Base-by-base conservation (phyloP, 495 filamentous ascomycete species). In the Aspergillus heteromorphus region DNA sequence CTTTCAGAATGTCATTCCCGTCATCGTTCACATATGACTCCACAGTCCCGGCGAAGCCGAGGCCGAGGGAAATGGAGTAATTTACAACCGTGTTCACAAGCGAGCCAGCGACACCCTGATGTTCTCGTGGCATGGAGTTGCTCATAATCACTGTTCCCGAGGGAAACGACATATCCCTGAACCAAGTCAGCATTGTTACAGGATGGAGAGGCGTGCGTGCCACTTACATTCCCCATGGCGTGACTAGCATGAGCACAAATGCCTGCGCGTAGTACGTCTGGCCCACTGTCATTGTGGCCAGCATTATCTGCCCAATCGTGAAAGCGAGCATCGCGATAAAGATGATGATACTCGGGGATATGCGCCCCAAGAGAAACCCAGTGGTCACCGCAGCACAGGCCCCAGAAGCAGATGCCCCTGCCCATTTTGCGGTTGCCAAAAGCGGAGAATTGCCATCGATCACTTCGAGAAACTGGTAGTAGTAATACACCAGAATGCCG, bases 101-200 rank as follows among this genome's bases (percentile, higher is more conserved):
- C 42, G 65, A 70, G 2, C 71, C 67, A 7, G 65, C 72, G n/a
- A 77, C 68, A 0, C 76, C 76, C 49, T 79, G 76, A 45, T 76
- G 61, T 20, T 70, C 54, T 21, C 57, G 65, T 13, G 64, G 65
- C 19, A 78, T 65, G 11, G 70, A 61, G 38, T 74, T 68, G 31
- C 63, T 66, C 1, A 77, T 53, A 10, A 79, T 71, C 14, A 77
- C 64, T 2, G 67, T 73, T n/a, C 65, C 73, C 0, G 78, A 72
- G 1, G 77, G 76, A 20, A 79, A 80, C 16, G 67, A 73, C 65
- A 75, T 72, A 41, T 79, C 75, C 76, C 78, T 77, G 16, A 2
- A 5, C 13, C 6, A 38, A 34, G n/a, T 38, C 34, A 38, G 34
- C 6, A n/a, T 4, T 38, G 13, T 5, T n/a, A 14, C 2, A 38